Conservation (phyloP, 225 moss, liverwort and hornwort genomes). For the Physcomitrium patens region DNA sequence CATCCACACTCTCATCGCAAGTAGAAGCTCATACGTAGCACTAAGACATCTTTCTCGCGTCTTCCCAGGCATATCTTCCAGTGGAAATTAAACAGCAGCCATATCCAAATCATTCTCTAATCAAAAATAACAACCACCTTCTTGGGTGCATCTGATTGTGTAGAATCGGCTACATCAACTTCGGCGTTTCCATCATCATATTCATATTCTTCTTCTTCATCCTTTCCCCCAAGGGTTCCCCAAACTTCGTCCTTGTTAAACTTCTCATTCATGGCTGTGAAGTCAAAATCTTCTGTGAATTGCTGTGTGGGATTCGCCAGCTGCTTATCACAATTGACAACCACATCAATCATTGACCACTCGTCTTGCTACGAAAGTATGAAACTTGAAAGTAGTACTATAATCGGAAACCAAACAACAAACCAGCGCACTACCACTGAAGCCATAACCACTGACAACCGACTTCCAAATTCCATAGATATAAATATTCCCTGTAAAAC, state of each 20-base stretch:
- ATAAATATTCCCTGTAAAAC: too few relatives aligned
- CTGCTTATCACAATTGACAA: slow-evolving; percentile 43
- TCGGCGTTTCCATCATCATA: slow-evolving; percentile 63
- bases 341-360: slow-evolving; percentile 15
- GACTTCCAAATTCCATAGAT: too few relatives aligned
- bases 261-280: slow-evolving; percentile 97
- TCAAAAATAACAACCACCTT: slow-evolving; percentile 51
- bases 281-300: slow-evolving; percentile 96
- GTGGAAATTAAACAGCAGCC: not conserved
- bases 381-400: too few relatives aligned
- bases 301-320: slow-evolving; percentile 75
- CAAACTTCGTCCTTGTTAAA: slow-evolving; percentile 99
- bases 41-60: not conserved
- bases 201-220: slow-evolving; percentile 71
- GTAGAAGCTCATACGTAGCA: not conserved
- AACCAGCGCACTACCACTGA: too few relatives aligned
- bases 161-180: slow-evolving; percentile 58
- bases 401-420: too few relatives aligned
- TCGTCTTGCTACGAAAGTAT: too few relatives aligned
- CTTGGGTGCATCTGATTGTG: slow-evolving; percentile 66
- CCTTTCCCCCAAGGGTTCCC: slow-evolving; percentile 97
- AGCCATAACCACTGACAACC: too few relatives aligned
- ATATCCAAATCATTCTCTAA: not conserved
- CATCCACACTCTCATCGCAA: not conserved
- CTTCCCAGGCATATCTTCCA: not conserved